These are phyloP conservation scores for Penicillium concentricum DNA, from an alignment of 2,329 filamentous ascomycete genomes.

Conservation along the genomic window DNA sequence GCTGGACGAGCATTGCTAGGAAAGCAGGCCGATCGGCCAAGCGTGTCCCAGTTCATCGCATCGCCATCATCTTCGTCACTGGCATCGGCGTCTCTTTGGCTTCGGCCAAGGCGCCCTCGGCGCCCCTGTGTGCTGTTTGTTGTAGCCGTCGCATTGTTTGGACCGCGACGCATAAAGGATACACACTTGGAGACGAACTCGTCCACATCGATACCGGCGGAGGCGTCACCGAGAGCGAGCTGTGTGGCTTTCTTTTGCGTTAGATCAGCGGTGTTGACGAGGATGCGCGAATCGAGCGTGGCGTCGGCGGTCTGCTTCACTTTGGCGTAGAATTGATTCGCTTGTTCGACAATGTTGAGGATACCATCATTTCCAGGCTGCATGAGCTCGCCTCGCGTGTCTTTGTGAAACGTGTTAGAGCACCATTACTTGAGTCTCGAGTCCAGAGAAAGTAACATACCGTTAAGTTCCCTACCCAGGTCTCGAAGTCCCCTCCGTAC, in stretches of 20 bases:
- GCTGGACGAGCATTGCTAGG: constrained; percentile 71
- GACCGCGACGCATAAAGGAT: constrained; percentile 74
- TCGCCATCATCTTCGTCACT: constrained; percentile 69
- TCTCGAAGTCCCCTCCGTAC: constrained; percentile 70
- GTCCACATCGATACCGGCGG: constrained; percentile 79
- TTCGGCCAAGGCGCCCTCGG: constrained; percentile 35
- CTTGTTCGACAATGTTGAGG: constrained; percentile 62
- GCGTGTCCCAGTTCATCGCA: constrained; percentile 78
- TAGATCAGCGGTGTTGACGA: constrained; percentile 77
- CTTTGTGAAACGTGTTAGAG: constrained; percentile 36
- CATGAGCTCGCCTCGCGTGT: constrained; percentile 71
- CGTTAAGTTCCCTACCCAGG: constrained; percentile 61
- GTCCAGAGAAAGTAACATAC: constrained; percentile 35
- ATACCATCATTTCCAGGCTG: constrained; percentile 65
- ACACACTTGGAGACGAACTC: constrained; percentile 91
- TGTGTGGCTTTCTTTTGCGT: constrained; percentile 75
- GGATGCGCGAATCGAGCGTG: constrained; percentile 80
- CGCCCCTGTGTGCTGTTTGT: constrained; percentile 39
- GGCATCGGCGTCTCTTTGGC: constrained; percentile 52
- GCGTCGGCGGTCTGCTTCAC: constrained; percentile 90
- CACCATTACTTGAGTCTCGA: background rate
- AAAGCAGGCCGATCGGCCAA: constrained; percentile 75
- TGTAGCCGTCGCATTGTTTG: constrained; percentile 54
- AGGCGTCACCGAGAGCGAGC: constrained; percentile 69
- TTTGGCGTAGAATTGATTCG: constrained; percentile 63